A percentile compares a stretch with the other conserved stretches of the same genome.
Conservation (phyloP, 176 grass and related monocot genomes). For the Oryza glumipatula region DNA sequence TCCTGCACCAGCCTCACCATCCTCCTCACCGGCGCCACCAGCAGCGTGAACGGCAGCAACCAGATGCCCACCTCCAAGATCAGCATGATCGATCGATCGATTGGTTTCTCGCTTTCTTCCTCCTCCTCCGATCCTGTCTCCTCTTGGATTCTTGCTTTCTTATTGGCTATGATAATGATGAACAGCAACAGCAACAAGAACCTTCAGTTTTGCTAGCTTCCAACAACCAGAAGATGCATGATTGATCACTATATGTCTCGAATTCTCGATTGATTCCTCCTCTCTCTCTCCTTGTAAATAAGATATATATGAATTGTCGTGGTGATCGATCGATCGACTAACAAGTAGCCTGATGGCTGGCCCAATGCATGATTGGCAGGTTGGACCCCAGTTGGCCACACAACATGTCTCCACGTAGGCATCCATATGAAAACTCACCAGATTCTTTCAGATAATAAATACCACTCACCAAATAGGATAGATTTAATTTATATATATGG, state of each 20-base stretch:
- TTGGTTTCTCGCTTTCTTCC: background rate
- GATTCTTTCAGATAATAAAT: background rate
- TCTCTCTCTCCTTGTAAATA: background rate
- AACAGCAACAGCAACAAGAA: background rate
- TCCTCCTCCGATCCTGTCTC: background rate
- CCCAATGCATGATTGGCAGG: background rate
- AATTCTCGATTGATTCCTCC: background rate
- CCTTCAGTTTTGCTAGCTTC: background rate
- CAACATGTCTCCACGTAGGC: background rate
- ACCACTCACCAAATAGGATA: background rate
- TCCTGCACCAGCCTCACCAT: constrained; percentile 58
- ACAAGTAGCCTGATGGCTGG: background rate
- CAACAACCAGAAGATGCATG: background rate
- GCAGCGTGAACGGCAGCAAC: constrained; percentile 72
- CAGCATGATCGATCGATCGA: constrained; percentile 43
- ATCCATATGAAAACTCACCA: background rate
- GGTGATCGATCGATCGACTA: background rate
- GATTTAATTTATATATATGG: background rate
- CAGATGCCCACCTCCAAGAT: constrained; percentile 73
- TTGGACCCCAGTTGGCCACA: background rate
- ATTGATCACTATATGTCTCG: background rate
- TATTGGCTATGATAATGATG: background rate
- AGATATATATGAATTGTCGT: background rate
- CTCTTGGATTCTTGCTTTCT: background rate
- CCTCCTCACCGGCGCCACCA: constrained; percentile 60